phyloP scores from a whole-genome alignment of 1,139 yeast genomes.

The Debaryomyces nepalensis region DNA sequence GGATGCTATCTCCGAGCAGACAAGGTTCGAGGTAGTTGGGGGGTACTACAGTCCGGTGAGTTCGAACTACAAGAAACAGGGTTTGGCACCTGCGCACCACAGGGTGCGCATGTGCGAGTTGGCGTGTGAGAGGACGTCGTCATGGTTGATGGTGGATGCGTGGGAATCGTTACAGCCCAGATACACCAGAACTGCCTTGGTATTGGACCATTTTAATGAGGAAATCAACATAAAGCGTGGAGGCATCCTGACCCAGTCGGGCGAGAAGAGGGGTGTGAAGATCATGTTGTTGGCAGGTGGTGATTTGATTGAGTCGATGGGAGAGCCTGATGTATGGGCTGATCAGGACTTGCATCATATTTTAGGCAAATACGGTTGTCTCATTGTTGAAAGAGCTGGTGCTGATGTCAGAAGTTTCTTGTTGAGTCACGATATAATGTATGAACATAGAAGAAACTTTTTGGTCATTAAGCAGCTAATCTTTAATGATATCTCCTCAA shows the following conservation, averaged over 20 bases:
- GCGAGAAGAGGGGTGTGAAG: constrained; percentile 83
- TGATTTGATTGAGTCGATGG: constrained; percentile 96
- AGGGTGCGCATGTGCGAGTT: constrained; percentile 97
- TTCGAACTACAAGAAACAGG: constrained; percentile 91
- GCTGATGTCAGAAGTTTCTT: constrained; percentile 92
- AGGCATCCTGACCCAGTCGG: constrained; percentile 77
- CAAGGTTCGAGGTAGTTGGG: constrained; percentile 92
- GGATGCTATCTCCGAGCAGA: constrained; percentile 91
- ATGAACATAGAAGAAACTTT: constrained; percentile 92
- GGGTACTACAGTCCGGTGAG: constrained; percentile 98
- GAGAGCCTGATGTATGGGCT: constrained; percentile 99
- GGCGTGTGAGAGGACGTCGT: constrained; percentile 95
- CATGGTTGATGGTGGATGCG: constrained; percentile 99
- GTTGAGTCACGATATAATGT: constrained; percentile 93
- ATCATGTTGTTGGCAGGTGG: constrained; percentile 98
- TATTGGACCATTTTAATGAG: constrained; percentile 93
- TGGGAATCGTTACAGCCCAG: constrained; percentile 96
- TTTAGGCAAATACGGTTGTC: constrained; percentile 92
- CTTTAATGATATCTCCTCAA: constrained; percentile 93
- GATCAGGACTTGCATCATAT: constrained; percentile 95
- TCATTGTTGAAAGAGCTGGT: constrained; percentile 96
- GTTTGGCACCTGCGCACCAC: constrained; percentile 85
- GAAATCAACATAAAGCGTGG: constrained; percentile 90
- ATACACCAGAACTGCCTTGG: constrained; percentile 93
- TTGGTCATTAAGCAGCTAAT: constrained; percentile 93